These are phyloP conservation scores for Magnusiomyces sp. DNA, from an alignment of 1,139 yeast genomes.

Conservation along the genomic window DNA sequence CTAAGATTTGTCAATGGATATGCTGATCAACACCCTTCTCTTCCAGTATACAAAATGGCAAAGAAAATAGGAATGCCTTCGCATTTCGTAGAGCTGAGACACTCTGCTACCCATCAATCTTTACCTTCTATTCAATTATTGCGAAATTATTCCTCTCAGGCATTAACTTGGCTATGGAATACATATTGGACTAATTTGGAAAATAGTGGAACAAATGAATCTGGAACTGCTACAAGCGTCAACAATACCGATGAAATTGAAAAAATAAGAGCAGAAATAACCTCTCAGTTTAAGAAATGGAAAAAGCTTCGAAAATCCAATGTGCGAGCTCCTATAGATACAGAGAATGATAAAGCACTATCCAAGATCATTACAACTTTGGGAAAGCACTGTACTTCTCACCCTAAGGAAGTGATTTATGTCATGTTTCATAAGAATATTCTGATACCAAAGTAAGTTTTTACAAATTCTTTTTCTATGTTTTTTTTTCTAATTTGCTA, in stretches of 20 bases:
- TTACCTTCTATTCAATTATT: conserved; percentile 66
- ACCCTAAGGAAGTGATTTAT: conserved; percentile 15
- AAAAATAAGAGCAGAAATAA: conserved; percentile 19
- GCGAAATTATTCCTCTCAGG: conserved; percentile 48
- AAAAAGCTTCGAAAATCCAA: conserved; percentile 39
- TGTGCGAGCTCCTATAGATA: conserved; percentile 22
- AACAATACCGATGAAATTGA: conserved; percentile 16
- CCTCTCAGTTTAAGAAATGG: conserved; percentile 29
- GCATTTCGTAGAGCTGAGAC: conserved; percentile 83
- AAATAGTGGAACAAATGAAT: conserved; percentile 24
- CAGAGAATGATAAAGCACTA: conserved; percentile 28
- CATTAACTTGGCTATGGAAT: conserved; percentile 65
- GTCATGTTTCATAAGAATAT: conserved; percentile 26
- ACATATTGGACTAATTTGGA: conserved; percentile 59
- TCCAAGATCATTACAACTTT: neutral
- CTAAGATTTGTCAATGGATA: conserved; percentile 80
- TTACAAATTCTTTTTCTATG: neutral
- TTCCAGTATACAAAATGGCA: conserved; percentile 73
- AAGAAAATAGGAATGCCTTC: conserved; percentile 61
- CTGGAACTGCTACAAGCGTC: conserved; percentile 23
- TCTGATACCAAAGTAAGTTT: conserved; percentile 22
- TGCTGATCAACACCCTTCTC: conserved; percentile 74
- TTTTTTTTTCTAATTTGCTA: neutral
- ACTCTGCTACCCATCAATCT: conserved; percentile 83
- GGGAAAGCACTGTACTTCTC: neutral